A percentile compares a stretch with the other conserved stretches of the same genome.
These are phyloP conservation scores for Thalassiosira exigua DNA, from an alignment of 352 stramenopile genomes.

Conservation along the genomic window DNA sequence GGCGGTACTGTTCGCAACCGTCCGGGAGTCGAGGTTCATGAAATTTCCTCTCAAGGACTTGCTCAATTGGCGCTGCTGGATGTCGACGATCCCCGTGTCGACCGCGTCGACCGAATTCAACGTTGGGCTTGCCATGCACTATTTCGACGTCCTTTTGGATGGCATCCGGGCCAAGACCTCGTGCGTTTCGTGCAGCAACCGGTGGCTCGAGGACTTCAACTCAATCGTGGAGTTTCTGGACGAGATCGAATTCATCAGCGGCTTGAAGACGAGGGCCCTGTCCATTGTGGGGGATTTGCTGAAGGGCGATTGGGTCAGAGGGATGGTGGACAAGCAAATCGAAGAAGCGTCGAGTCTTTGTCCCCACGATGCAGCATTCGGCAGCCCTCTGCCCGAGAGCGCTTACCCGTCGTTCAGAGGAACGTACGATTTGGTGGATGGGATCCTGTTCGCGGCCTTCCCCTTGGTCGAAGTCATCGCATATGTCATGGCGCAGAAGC, in stretches of 20 bases:
- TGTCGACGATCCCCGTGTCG: slow-evolving; percentile 61
- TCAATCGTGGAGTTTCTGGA: slow-evolving; percentile 50
- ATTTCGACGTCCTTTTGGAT: slow-evolving; percentile 50
- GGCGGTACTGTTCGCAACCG: slow-evolving; percentile 50
- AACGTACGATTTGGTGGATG: slow-evolving; percentile 52
- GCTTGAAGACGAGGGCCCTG: slow-evolving; percentile 31
- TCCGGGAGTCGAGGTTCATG: slow-evolving; percentile 54
- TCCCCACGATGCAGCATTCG: slow-evolving; percentile 43
- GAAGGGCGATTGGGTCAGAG: slow-evolving; percentile 47
- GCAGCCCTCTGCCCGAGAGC: slow-evolving; percentile 7
- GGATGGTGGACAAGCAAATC: slow-evolving; percentile 49
- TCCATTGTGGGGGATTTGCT: slow-evolving; percentile 35
- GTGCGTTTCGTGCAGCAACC: slow-evolving; percentile 61
- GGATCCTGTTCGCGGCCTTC: slow-evolving; percentile 53
- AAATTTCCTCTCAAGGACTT: slow-evolving; percentile 67
- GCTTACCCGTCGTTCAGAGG: slow-evolving; percentile 28
- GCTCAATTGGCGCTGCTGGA: slow-evolving; percentile 67
- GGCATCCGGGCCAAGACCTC: slow-evolving; percentile 39
- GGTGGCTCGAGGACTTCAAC: slow-evolving; percentile 48
- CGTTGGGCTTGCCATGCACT: slow-evolving; percentile 42
- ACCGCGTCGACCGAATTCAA: slow-evolving; percentile 7
- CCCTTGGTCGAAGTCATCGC: slow-evolving; percentile 56
- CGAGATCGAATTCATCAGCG: slow-evolving; percentile 43
- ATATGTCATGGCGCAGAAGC: slow-evolving; percentile 49
- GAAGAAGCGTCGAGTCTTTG: slow-evolving; percentile 33